Base-by-base conservation (phyloP, 805 yeast genomes). In the Isabelozyma rhagii region DNA sequence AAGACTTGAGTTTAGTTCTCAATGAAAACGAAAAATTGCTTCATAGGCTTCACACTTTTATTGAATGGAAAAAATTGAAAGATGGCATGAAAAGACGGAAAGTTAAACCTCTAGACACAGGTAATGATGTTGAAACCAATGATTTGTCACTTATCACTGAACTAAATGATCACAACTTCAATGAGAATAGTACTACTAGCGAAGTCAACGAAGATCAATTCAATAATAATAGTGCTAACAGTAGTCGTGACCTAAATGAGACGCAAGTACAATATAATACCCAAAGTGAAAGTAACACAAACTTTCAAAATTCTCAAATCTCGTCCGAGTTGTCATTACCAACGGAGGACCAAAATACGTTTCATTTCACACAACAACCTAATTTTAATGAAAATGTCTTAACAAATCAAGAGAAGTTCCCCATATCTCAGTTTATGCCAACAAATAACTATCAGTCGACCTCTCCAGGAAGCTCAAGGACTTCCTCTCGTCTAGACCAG, bases 1-100 rank as follows among this genome's bases (percentile, higher is more conserved):
- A 31, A 31, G 36, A 31, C 10, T 15, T 28, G 38, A 51, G 48
- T n/a, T 31, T 46, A 44, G 40, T 43, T 31, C 47, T 61, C 41
- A 60, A 58, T 43, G 69, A 62, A 43, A 59, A 61, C 39, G 64
- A 60, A 47, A 48, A 47, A 44, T 44, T 61, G 8, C 45, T 63
- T 41, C 38, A 57, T 41, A 50, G 45, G 21, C 53, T 63, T 45
- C 56, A 52, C 41, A 58, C 54, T 13, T 56, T 43, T 39, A 51
- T 55, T 4, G 40, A 43, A 21, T 21, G 17, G 14, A 50, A 47
- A 29, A 50, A 48, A 29, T 8, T 42, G 41, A 10, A 50, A 51
- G 38, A 56, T 49, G 31, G 54, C 47, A 43, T 47, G 43, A 34
- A 31, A 29, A 42, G 47, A 45, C 44, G 54, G 52, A 13, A 40